Evolutionary conservation across 495 filamentous ascomycete genomes (phyloP).

Genomic region (Lasiosphaeriaceae sp.): DNA sequence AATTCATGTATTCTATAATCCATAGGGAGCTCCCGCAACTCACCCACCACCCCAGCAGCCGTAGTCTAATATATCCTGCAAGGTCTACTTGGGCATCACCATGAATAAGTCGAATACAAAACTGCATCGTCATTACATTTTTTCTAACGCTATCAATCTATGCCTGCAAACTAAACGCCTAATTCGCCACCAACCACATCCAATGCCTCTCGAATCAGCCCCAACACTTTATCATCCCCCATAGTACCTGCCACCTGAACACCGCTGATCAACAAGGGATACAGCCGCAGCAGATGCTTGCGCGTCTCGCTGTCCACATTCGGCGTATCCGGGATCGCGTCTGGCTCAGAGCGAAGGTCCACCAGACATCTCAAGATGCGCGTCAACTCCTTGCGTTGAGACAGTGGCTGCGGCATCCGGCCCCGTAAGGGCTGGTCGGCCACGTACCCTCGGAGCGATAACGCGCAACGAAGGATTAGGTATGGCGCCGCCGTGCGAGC

Average conservation of each 20-base stretch:
- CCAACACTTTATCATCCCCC: constrained; percentile 58
- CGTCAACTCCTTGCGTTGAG: constrained; percentile 72
- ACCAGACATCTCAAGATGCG: constrained; percentile 64
- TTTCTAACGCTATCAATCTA: no score
- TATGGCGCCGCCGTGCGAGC: constrained; percentile 77
- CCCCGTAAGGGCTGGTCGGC: constrained; percentile 91
- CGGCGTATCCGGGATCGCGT: constrained; percentile 63
- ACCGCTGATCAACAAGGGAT: constrained; percentile 71
- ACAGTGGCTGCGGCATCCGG: constrained; percentile 83
- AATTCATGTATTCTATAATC: not conserved
- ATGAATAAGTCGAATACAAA: no score
- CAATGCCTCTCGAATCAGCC: constrained; percentile 54
- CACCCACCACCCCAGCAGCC: no score
- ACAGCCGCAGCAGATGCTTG: constrained; percentile 78
- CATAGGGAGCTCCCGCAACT: no score
- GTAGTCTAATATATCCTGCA: no score
- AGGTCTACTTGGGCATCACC: no score
- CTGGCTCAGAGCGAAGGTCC: constrained; percentile 63
- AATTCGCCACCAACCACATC: constrained; percentile 65
- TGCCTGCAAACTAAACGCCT: constrained; percentile 39
- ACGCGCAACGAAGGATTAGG: constrained; percentile 74
- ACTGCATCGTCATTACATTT: no score
- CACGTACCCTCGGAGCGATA: constrained; percentile 76
- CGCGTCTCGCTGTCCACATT: constrained; percentile 48
- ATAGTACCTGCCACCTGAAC: constrained; percentile 63